Conservation (phyloP, 140 eudicot species). For the Stevia rebaudiana region DNA sequence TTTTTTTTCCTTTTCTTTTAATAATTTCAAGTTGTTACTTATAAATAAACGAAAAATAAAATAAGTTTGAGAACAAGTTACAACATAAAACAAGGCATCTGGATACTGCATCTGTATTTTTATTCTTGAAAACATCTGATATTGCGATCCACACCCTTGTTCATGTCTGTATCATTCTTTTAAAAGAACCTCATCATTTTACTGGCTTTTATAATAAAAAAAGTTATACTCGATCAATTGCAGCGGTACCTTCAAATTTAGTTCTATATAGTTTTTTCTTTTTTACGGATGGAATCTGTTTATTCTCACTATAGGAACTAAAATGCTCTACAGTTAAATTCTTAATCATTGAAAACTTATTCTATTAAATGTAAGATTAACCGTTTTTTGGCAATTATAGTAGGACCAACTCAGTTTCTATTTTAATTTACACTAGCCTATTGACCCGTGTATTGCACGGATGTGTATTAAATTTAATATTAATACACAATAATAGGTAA, state of each 20-base stretch:
- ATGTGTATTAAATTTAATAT: no score
- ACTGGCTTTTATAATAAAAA: not conserved
- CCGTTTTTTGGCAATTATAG: not conserved
- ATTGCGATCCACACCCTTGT: not conserved
- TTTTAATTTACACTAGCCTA: constrained; percentile 3
- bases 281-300: no score
- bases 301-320: no score
- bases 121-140: not conserved
- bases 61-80: not conserved
- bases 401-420: not conserved
- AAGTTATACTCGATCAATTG: not conserved
- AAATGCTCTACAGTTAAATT: not conserved
- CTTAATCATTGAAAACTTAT: not conserved
- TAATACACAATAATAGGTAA: no score
- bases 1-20: not conserved
- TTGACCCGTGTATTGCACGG: no score
- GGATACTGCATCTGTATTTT: not conserved
- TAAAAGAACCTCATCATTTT: not conserved
- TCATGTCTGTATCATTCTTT: not conserved
- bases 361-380: not conserved
- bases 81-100: not conserved
- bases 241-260: not conserved
- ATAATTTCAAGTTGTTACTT: not conserved
- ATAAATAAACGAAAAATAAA: not conserved
- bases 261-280: no score